phyloP scores from a whole-genome alignment of 371 early-diverging fungal genomes.

The Mucor mucedo region DNA sequence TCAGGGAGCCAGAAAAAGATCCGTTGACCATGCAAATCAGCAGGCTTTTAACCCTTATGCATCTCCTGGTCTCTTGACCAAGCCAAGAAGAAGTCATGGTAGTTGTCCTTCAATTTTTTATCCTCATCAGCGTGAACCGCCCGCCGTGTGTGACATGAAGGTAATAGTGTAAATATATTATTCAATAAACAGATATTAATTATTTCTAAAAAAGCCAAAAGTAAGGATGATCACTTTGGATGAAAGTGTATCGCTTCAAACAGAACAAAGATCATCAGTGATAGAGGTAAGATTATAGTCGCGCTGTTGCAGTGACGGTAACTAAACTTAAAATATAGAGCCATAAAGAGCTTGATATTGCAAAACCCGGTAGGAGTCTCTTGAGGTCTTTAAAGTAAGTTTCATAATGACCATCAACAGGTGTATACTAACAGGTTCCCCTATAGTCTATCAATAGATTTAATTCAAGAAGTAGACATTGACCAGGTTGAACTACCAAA shows the following conservation, averaged over 20 bases:
- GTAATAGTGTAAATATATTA: background rate
- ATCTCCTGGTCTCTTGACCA: slow-evolving; percentile 18
- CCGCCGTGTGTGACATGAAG: background rate
- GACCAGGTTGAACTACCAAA: slow-evolving; percentile 13
- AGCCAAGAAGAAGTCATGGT: slow-evolving; percentile 15
- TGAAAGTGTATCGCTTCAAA: slow-evolving; percentile 25
- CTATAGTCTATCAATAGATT: slow-evolving; percentile 13
- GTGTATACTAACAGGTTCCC: background rate
- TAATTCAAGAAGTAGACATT: slow-evolving; percentile 17
- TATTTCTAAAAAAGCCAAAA: slow-evolving; percentile 20
- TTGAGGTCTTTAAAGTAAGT: slow-evolving; percentile 25
- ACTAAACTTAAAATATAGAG: slow-evolving; percentile 5
- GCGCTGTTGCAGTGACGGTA: background rate
- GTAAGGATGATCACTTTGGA: slow-evolving; percentile 30
- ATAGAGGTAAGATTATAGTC: slow-evolving; percentile 10
- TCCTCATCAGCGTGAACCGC: background rate
- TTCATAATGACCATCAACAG: background rate
- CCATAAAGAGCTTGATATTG: slow-evolving; percentile 9
- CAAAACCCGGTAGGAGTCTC: slow-evolving; percentile 1
- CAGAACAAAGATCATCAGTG: slow-evolving; percentile 18
- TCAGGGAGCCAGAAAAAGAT: slow-evolving; percentile 31
- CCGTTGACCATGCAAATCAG: slow-evolving; percentile 32
- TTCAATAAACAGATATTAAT: background rate
- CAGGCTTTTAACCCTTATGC: slow-evolving; percentile 17
- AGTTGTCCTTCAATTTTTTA: slow-evolving; percentile 16